Conservation (phyloP, 108 stramenopile species). For the Skeletonema tropicum region DNA sequence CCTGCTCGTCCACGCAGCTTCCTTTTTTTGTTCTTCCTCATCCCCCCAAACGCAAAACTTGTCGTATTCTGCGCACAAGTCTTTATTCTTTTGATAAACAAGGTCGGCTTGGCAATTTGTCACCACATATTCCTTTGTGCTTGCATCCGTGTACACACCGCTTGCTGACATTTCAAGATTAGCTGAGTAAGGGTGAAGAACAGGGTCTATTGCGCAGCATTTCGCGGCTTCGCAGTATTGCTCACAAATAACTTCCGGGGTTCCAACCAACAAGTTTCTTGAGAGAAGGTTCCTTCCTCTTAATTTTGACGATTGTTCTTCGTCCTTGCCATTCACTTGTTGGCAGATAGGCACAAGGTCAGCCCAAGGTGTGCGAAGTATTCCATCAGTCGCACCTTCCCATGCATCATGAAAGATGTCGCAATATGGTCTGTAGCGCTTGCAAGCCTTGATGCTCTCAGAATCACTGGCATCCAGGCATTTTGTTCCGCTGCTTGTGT, state of each 20-base stretch:
- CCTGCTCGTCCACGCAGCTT: neutral
- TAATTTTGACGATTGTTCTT: neutral
- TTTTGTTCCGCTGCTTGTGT: neutral
- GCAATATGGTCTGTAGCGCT: slow-evolving; percentile 30
- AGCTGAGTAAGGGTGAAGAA: slow-evolving; percentile 10
- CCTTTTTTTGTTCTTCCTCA: neutral
- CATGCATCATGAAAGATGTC: slow-evolving; percentile 35
- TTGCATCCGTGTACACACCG: slow-evolving; percentile 15
- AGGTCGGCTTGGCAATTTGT: slow-evolving; percentile 21
- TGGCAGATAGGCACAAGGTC: slow-evolving; percentile 14
- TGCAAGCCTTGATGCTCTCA: slow-evolving; percentile 4
- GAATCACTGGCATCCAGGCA: slow-evolving; percentile 12
- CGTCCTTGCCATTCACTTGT: neutral
- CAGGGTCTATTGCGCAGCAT: slow-evolving; percentile 19
- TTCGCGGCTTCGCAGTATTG: slow-evolving; percentile 21
- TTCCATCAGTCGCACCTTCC: slow-evolving; percentile 28
- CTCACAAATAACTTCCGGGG: neutral
- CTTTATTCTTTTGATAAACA: slow-evolving; percentile 4
- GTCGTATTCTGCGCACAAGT: slow-evolving; percentile 15
- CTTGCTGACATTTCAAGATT: slow-evolving; percentile 15
- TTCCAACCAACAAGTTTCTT: neutral
- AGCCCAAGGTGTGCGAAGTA: slow-evolving; percentile 3
- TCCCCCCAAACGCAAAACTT: slow-evolving; percentile 6
- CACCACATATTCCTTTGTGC: slow-evolving; percentile 14
- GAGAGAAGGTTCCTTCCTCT: neutral